Percentiles rank a stretch among this genome's conserved stretches.
phyloP scores from a whole-genome alignment of 2,329 filamentous ascomycete genomes.

The Alternaria gaisen region DNA sequence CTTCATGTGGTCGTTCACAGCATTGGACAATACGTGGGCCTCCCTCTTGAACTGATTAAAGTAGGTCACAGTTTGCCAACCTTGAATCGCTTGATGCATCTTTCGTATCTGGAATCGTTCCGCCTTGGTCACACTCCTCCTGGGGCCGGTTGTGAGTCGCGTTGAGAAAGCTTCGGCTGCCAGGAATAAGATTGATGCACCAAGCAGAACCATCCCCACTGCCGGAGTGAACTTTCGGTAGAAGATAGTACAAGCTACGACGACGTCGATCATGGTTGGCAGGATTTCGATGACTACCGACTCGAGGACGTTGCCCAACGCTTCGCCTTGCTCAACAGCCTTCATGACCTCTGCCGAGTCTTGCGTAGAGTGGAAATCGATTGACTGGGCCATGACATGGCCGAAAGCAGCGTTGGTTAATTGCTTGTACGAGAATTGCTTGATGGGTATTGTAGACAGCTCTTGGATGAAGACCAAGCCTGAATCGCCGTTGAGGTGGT shows the following conservation, averaged over 20 bases:
- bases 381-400: slow-evolving; percentile 73
- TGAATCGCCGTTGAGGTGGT: slow-evolving; percentile 60
- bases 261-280: slow-evolving; percentile 70
- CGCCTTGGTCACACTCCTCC: slow-evolving; percentile 54
- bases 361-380: slow-evolving; percentile 74
- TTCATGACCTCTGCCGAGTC: slow-evolving; percentile 71
- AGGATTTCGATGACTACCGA: slow-evolving; percentile 68
- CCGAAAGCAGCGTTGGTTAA: slow-evolving; percentile 70
- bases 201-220: too few relatives aligned
- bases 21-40: too few relatives aligned
- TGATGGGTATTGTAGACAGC: slow-evolving; percentile 44
- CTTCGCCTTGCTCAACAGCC: slow-evolving; percentile 68
- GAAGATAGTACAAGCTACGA: slow-evolving; percentile 65
- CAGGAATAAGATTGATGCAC: too few relatives aligned
- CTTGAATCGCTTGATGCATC: slow-evolving; percentile 66
- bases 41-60: slow-evolving; percentile 66
- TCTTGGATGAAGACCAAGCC: slow-evolving; percentile 53
- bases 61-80: slow-evolving; percentile 68
- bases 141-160: slow-evolving; percentile 54
- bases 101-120: slow-evolving; percentile 61
- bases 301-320: slow-evolving; percentile 68
- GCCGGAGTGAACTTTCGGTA: too few relatives aligned
- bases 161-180: slow-evolving; percentile 46
- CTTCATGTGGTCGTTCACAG: too few relatives aligned
- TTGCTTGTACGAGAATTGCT: slow-evolving; percentile 65